Evolutionary conservation across 2,329 filamentous ascomycete genomes (phyloP).

Genomic region (Aspergillus tanneri): DNA sequence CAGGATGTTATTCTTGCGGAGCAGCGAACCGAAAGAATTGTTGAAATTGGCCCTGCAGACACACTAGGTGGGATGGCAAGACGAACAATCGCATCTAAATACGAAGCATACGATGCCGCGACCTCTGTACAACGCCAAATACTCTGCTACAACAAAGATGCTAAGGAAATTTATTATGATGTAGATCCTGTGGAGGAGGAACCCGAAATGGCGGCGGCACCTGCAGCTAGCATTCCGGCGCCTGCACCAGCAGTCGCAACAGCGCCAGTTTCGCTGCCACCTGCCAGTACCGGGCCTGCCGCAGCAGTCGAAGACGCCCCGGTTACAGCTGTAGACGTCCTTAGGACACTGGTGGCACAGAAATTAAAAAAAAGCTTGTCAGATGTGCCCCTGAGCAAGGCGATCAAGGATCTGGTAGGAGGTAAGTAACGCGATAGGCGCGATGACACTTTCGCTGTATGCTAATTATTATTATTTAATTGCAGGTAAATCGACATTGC

Average conservation of each 20-base stretch:
- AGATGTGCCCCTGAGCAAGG: constrained; percentile 90
- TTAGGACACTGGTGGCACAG: constrained; percentile 86
- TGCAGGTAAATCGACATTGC: constrained; percentile 96
- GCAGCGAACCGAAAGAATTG: constrained; percentile 93
- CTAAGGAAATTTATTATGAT: constrained; percentile 99
- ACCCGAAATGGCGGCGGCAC: constrained; percentile 54
- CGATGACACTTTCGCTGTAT: background rate
- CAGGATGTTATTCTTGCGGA: constrained; percentile 99
- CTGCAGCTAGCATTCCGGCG: constrained; percentile 40
- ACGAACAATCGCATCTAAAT: constrained; percentile 91
- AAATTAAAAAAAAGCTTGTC: constrained; percentile 93
- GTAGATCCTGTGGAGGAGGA: constrained; percentile 94
- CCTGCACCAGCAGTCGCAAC: constrained; percentile 54
- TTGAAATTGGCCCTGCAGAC: constrained; percentile 95
- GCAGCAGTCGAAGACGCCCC: constrained; percentile 82
- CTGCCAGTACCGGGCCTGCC: constrained; percentile 76
- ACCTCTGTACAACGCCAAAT: constrained; percentile 96
- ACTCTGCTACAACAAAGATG: constrained; percentile 98
- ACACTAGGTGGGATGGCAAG: constrained; percentile 97
- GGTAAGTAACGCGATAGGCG: constrained; percentile 58
- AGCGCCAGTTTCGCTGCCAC: constrained; percentile 58
- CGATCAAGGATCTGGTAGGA: constrained; percentile 97
- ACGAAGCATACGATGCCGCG: constrained; percentile 96
- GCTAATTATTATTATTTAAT: background rate
- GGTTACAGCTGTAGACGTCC: constrained; percentile 83